Evolutionary conservation across 768 basidiomycete species (phyloP).

Genomic region (Russula virescens): DNA sequence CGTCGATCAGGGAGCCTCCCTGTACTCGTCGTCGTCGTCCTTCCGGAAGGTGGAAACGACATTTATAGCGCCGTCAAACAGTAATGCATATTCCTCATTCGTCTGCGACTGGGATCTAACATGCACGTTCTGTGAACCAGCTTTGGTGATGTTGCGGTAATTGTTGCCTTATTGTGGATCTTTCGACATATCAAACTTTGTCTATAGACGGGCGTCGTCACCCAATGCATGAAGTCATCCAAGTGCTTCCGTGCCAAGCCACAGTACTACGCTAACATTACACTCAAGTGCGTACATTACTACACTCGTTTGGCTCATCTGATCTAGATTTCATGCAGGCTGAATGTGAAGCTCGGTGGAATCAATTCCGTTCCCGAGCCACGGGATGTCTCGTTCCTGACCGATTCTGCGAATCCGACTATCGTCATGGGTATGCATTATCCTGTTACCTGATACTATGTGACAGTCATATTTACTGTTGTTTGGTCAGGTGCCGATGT

Average conservation of each 20-base stretch:
- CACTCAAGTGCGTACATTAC: slow-evolving; percentile 53
- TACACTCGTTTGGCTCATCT: background rate
- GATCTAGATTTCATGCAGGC: slow-evolving; percentile 35
- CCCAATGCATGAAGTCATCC: slow-evolving; percentile 65
- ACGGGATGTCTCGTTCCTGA: slow-evolving; percentile 54
- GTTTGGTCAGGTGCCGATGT: slow-evolving; percentile 62
- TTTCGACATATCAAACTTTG: slow-evolving; percentile 1
- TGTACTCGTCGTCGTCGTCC: slow-evolving; percentile 55
- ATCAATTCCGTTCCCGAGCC: slow-evolving; percentile 76
- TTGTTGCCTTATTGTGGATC: slow-evolving; percentile 15
- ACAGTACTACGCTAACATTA: slow-evolving; percentile 80
- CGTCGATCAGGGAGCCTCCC: slow-evolving; percentile 41
- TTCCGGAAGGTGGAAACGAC: slow-evolving; percentile 71
- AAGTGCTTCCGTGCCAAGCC: slow-evolving; percentile 64
- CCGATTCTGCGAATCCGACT: slow-evolving; percentile 67
- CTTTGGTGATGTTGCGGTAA: slow-evolving; percentile 63
- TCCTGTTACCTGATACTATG: background rate
- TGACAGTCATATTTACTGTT: too few species aligned
- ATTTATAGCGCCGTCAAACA: slow-evolving; percentile 75
- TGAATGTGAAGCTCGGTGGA: slow-evolving; percentile 82
- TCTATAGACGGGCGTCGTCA: slow-evolving; percentile 61
- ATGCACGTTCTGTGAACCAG: slow-evolving; percentile 33
- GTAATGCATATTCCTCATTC: slow-evolving; percentile 39
- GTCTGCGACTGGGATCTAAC: background rate
- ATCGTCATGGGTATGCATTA: slow-evolving; percentile 63